A percentile compares a stretch with the other conserved stretches of the same genome.
Conservation (phyloP, 2,329 filamentous ascomycete species). For the Claviceps sorghi region DNA sequence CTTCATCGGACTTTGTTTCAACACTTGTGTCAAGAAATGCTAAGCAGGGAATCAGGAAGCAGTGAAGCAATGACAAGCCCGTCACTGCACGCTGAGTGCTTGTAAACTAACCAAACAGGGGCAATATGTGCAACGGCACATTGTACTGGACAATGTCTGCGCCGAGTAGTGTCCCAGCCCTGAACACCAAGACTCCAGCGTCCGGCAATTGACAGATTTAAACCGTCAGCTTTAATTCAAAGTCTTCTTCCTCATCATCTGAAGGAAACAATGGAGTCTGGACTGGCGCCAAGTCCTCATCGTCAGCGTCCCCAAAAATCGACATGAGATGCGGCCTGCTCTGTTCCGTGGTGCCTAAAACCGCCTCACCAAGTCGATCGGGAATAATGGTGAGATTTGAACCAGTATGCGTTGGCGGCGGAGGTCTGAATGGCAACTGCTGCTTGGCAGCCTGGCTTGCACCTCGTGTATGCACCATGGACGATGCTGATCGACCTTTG, state of each 20-base stretch:
- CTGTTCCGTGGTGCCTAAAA: constrained; percentile 10
- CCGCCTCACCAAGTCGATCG: constrained; percentile 18
- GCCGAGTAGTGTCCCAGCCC: background rate
- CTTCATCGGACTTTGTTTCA: no score
- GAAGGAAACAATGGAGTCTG: constrained; percentile 10
- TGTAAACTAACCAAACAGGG: background rate
- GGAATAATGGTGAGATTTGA: constrained; percentile 33
- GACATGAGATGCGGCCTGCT: constrained; percentile 38
- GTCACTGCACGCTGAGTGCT: background rate
- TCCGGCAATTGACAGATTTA: background rate
- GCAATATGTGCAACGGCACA: background rate
- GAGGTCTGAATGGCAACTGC: constrained; percentile 9
- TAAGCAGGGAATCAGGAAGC: background rate
- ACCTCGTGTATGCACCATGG: constrained; percentile 23
- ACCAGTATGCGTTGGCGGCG: background rate
- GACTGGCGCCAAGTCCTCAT: constrained; percentile 20
- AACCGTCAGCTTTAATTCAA: constrained; percentile 34
- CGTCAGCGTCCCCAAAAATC: constrained; percentile 41
- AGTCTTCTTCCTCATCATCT: constrained; percentile 39
- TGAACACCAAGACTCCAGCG: constrained; percentile 1
- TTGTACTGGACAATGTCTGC: background rate
- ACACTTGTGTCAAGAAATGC: background rate
- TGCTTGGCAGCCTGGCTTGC: constrained; percentile 6
- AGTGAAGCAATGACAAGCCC: background rate
- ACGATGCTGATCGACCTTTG: constrained; percentile 50